Base-by-base conservation (phyloP, 768 basidiomycete genomes). In the Hirschioporus abietinus region DNA sequence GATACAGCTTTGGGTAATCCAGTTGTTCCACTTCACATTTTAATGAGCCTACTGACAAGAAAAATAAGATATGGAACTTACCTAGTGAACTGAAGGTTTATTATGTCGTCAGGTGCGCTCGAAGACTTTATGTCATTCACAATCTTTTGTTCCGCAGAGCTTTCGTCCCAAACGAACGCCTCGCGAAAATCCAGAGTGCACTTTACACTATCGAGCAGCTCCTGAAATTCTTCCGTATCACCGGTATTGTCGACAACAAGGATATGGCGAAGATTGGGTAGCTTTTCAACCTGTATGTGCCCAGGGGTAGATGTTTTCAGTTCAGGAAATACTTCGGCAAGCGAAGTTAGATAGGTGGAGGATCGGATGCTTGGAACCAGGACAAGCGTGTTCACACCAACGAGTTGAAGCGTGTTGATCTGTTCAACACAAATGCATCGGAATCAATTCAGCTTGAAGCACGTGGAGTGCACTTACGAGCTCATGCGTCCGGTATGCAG, bases 61-160 rank as follows among this genome's bases (percentile, higher is more conserved):
- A 30, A 26, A 60, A 18, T n/a, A 23, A 57, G 25, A 30, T 35
- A 12, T 30, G 30, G 30, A 34, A 64, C 75, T 12, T 68, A 90
- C 91, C 91, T 93, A 35, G 92, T 94, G 72, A 93, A 95, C 72
- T 95, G 92, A 66, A 95, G 71, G 71, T 92, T 95, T 62, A 93
- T 87, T 5, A 93, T 80, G 30, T 94, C 92, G 66, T 91, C 86
- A 58, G 85, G 83, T 7, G 81, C 64, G 65, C 88, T 71, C 1
- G 78, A 78, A 23, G 69, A 67, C 42, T 72, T 71, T 1, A 83
- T 76, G n/a, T 82, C 78, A 64, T 78, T 77, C 63, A 88, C 82
- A 23, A 79, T 65, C 36, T 73, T 72, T 26, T 71, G 74, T 72
- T 88, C 86, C 36, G 65, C 70, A 0, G 76, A 73, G 66, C 83